Evolutionary conservation across 2,329 filamentous ascomycete species (phyloP), one percentile per base, ranked within the genome.

Genomic region (Juglanconis oblonga): DNA sequence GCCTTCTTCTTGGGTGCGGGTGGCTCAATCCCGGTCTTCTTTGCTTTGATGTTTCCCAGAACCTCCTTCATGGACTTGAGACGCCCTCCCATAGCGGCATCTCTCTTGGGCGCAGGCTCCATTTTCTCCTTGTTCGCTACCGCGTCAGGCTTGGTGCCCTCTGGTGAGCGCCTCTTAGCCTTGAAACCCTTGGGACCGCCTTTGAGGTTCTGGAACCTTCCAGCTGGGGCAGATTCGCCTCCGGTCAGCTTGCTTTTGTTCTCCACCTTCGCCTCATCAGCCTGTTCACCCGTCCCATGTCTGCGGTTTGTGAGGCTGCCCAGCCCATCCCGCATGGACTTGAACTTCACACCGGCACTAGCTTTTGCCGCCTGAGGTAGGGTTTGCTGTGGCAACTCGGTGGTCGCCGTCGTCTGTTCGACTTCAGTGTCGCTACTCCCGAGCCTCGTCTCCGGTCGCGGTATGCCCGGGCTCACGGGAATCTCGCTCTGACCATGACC

Each of bases 401-500:
- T 3, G 6, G 40, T 24, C 14, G n/a, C 38, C 4, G 49, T 31
- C 1, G 31, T 11, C 17, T 32, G n/a, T 11, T 13, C 40, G 9
- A 14, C 56, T 32, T n/a, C 42, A 4, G 47, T 49, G 24, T 35
- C 50, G 3, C 17, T 33, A 35, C 33, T 11, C 7, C 7, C 45
- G 2, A 31, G n/a, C 4, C n/a, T 13, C 10, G 6, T 2, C 3
- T 42, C 31, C 8, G 51, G 51, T 14, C 42, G 31, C 42, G 14
- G 40, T 53, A 9, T 14, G 9, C 44, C 51, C 10, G 29, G 57
- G 3, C 48, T 33, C 11, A 59, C 36, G 9, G 57, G 57, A 1
- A 59, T 44, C 51, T 59, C 57, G 44, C 57, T 59, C 57, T 59
- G 51, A 1, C 57, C 57, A 3, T 42, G 52, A n/a, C 53, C 44